A percentile compares a stretch with the other conserved stretches of the same genome.
Evolutionary conservation across 371 early-diverging fungal genomes (phyloP).

Genomic region (Zychaea mexicana): DNA sequence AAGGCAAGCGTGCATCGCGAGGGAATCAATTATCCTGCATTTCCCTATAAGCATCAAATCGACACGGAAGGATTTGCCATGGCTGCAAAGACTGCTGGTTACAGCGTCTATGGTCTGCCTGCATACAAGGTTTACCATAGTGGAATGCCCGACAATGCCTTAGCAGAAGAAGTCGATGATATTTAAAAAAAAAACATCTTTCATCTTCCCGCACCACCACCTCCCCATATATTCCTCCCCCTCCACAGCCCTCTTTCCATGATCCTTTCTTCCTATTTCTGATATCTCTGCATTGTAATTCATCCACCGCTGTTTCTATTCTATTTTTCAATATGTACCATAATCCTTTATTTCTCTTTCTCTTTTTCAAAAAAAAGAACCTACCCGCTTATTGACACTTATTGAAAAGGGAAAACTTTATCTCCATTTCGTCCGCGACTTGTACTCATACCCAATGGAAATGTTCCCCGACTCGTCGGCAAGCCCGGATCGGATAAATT

Average conservation of each 20-base stretch:
- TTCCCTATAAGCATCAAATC: constrained; percentile 61
- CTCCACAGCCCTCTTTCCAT: no score
- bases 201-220: not conserved
- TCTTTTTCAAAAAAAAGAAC: no score
- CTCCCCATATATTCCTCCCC: no score
- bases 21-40: constrained; percentile 64
- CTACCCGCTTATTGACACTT: not conserved
- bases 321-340: no score
- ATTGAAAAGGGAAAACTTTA: not conserved
- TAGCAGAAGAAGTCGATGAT: not conserved
- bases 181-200: not conserved
- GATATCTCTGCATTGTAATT: no score
- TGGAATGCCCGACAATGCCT: constrained; percentile 8
- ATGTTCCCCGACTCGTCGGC: no score
- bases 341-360: no score
- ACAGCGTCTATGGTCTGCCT: constrained; percentile 60
- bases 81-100: constrained; percentile 64
- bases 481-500: no score
- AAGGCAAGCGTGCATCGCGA: constrained; percentile 67
- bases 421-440: not conserved
- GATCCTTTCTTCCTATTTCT: no score
- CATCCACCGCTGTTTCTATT: no score
- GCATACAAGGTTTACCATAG: constrained; percentile 42
- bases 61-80: constrained; percentile 78
- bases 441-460: no score